Percentiles rank a stretch among this genome's conserved stretches.
phyloP scores from a whole-genome alignment of 306 rosid species.

The peach (Prunus persica) region Prunus_persica_NCBIv2 NC_034010.1:3720501-3721000 shows the following conservation, averaged over 20 bases:
- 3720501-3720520: constrained; percentile 96
- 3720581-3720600: constrained; percentile 15
- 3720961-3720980: neutral
- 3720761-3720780: constrained; percentile 27
- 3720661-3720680: constrained; percentile 85
- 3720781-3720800: constrained; percentile 83
- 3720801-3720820: constrained; percentile 73
- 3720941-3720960: neutral
- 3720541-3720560: neutral
- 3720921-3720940: neutral
- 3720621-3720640: constrained; percentile 79
- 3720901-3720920: constrained; percentile 99
- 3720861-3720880: constrained; percentile 92
- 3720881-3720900: constrained; percentile 89
- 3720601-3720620: constrained; percentile 23
- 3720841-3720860: constrained; percentile 99
- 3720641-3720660: constrained; percentile 84
- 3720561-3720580: neutral
- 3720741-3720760: neutral
- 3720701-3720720: neutral
- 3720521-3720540: constrained; percentile 82
- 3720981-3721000: neutral
- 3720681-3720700: constrained; percentile 50
- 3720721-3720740: neutral
- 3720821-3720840: constrained; percentile 90